A percentile compares a stretch with the other conserved stretches of the same genome.
Evolutionary conservation across 2,329 filamentous ascomycete species (phyloP).

Genomic region (Epichloe brachyelytri): DNA sequence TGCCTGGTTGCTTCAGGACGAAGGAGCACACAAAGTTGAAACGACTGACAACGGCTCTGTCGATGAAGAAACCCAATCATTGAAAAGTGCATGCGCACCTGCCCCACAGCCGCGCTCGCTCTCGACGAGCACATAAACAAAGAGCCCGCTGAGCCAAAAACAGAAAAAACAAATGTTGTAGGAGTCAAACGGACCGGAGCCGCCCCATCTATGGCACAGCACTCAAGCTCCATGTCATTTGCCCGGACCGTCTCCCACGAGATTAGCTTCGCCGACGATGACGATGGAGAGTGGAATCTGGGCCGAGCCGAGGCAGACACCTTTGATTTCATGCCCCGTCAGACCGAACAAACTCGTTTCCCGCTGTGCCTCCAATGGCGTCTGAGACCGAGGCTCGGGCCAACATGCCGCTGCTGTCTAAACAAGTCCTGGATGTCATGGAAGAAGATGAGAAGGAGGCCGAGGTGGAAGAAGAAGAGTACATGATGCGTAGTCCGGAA

Average conservation of each 20-base stretch:
- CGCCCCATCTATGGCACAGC: conserved; percentile 29
- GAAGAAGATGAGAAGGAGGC: conserved; percentile 37
- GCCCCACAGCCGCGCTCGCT: not conserved
- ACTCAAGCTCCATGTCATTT: conserved; percentile 50
- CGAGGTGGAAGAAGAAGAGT: conserved; percentile 27
- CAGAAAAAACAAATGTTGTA: not conserved
- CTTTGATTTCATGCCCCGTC: conserved; percentile 46
- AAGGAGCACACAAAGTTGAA: conserved; percentile 1
- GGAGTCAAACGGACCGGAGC: not conserved
- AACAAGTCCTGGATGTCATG: conserved; percentile 40
- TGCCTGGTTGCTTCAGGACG: conserved; percentile 14
- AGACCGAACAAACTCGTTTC: conserved; percentile 52
- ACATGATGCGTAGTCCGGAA: conserved; percentile 10
- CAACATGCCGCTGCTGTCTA: conserved; percentile 31
- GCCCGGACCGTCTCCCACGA: conserved; percentile 51
- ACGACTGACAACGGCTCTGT: not conserved
- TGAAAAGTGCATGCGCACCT: too few relatives aligned
- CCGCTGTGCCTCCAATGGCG: conserved; percentile 34
- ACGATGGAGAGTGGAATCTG: conserved; percentile 45
- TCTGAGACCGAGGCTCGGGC: conserved; percentile 14
- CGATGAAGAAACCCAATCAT: not conserved
- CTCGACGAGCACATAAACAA: not conserved
- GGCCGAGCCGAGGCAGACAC: conserved; percentile 40
- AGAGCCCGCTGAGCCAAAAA: not conserved
- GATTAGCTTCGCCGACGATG: conserved; percentile 44